Evolutionary conservation across 768 basidiomycete species (phyloP), one percentile per base, ranked within the genome.

Genomic region (Hericium alpestre): DNA sequence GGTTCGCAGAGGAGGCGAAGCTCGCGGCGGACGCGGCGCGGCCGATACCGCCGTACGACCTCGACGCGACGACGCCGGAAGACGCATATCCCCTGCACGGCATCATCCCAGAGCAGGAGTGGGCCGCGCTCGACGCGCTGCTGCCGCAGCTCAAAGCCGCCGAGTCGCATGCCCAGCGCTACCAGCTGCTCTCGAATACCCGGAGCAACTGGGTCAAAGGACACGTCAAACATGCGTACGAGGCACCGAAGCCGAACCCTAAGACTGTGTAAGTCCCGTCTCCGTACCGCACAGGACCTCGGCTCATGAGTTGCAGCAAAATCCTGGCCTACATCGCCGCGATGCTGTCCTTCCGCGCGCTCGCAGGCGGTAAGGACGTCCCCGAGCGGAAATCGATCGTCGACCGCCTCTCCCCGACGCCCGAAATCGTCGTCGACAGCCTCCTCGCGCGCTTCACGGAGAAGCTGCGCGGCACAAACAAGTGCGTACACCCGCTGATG

Each of bases 361-460:
- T 75, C 60, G 65, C 76, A 0, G 70, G 76, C 2, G 53, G 23
- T 18, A 56, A 7, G 62, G 66, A 27, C 61, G 70, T 69, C 60
- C 79, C 64, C 67, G 72, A 80, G 47, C 80, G 82, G 62, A 75
- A 79, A 11, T 72, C 73, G 13, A 56, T 89, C 8, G 72, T 77
- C 41, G 79, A 85, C 49, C 78, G 78, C 57, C 71, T 95, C 56
- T 64, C 75, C 0, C 69, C 71, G 3, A 75, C 90, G 1, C 86
- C 91, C 2, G 71, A 71, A 13, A 72, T 82, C 49, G 74, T 95
- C 10, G 64, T 91, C 20, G 90, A 94, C 53, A 81, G 86, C 5
- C 73, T 96, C 20, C 64, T 93, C 23, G 75, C 83, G 3, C 76
- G 90, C 54, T 98, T 95, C 71, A 84, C 93, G 0, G 92, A 96